phyloP scores from a whole-genome alignment of 1,284 basidiomycete species.

The Sanghuangporus weigelae region DNA sequence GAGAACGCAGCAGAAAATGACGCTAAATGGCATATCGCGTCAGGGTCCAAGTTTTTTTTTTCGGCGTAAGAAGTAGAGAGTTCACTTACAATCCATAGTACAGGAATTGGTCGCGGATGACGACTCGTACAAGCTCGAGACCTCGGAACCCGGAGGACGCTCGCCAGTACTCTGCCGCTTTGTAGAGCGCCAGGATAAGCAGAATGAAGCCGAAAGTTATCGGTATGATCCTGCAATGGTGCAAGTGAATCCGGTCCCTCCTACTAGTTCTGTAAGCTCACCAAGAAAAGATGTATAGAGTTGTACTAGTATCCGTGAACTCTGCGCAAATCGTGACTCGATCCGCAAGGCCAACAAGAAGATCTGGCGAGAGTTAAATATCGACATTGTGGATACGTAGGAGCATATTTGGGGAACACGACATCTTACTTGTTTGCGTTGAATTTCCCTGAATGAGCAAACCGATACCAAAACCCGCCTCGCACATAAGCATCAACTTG shows the following conservation, averaged over 20 bases:
- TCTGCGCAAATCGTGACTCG: not conserved
- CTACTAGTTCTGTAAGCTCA: not conserved
- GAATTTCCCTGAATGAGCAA: no score
- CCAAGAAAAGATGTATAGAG: not conserved
- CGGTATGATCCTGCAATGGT: not conserved
- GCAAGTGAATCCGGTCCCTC: not conserved
- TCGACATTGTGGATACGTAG: no score
- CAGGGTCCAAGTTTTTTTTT: not conserved
- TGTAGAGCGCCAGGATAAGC: not conserved
- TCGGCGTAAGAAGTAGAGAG: not conserved
- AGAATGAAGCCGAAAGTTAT: not conserved
- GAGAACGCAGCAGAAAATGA: not conserved
- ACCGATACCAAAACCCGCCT: no score
- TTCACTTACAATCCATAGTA: conserved; percentile 2
- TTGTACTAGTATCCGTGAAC: not conserved
- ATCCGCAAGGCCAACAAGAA: not conserved
- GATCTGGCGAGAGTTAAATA: no score
- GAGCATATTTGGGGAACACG: no score
- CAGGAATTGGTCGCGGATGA: not conserved
- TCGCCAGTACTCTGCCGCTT: not conserved
- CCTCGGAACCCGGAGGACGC: not conserved
- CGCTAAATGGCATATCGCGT: not conserved
- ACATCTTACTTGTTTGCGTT: no score
- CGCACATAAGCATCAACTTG: no score
- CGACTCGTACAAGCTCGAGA: not conserved